Base-by-base conservation (phyloP, 306 rosid genomes). In the Trifolium fragiferum region DNA sequence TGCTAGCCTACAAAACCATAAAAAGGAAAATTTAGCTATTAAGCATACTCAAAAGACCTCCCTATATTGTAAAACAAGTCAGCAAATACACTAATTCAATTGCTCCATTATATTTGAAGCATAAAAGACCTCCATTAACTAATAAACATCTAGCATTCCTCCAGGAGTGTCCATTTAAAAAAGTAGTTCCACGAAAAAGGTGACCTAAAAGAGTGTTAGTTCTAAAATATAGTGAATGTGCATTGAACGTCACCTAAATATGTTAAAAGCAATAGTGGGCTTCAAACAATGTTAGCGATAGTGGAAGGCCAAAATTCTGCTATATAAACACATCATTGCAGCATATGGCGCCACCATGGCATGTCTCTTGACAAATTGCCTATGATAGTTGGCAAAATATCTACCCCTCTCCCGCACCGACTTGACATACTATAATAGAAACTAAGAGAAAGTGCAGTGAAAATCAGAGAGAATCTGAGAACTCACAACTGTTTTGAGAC, bases 1-100 rank as follows among this genome's bases (percentile, higher is more conserved):
- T 78, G 82, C 86, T 89, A 66, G 79, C 89, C 95, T 93, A 82
- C 25, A 76, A 78, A 74, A 27, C 47, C 25, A 38, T 40, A 61
- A 71, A 53, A 53, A 66, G 21, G 32, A 7, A 57, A 68, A 69
- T 6, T 69, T 20, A 76, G 68, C 23, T n/a, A 41, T 61, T 7
- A 20, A 81, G 62, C 6, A 33, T 18, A 43, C 11, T 66, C 58
- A 57, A 57, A 57, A 66, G 5, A 57, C 13, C 6, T 16, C 37
- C 27, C 61, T 60, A 62, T 16, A 41, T 35, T 61, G 66, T 55
- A 75, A 66, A 68, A 38, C 60, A 68, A 68, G 30, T 4, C 7
- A 14, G 38, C 15, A 53, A 49, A 78, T 47, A 73, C 5, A 73
- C 59, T 15, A 54, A 76, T 43, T 47, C 10, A 72, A 61, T 32